Base-by-base conservation (phyloP, 805 yeast species). In the Teunomyces panamensis region DNA sequence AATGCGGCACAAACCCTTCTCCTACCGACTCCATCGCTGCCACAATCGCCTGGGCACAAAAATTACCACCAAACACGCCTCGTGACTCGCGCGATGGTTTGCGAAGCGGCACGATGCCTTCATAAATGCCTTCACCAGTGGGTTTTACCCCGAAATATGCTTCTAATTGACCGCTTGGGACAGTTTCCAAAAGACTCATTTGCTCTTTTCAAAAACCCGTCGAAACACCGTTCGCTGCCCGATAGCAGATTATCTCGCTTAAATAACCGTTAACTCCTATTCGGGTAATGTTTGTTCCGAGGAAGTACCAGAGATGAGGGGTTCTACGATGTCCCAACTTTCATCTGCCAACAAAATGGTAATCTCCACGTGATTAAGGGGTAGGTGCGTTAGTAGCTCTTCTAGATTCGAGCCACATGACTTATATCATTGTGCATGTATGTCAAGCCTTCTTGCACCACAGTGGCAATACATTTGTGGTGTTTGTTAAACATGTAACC, bases 31-130 rank as follows among this genome's bases (percentile, higher is more conserved):
- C 65, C 62, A 71, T 64, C 3, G 72, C 73, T 10, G 67, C 76
- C 28, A 67, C 54, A 9, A 68, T 45, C 1, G 69, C 62, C 50
- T 69, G 74, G 2, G 68, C 62, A 33, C 69, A 58, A 13, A 71
- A 49, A 41, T 68, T 71, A 1, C 76, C 77, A 1, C 75, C 76
- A 46, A 60, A 72, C n/a, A 67, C 69, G n/a, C 74, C 75, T 32
- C 69, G 56, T 10, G 62, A 51, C 16, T 39, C 45, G 5, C 56
- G 49, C 6, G 56, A 53, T 1, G 64, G 62, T 46, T 60, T 60
- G n/a, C 45, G 47, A 24, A 62, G 52, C 5, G 56, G 64, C 1
- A 43, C 37, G 14, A 54, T 16, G 3, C 59, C 59, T 35, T 54
- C 55, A 36, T 46, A 56, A 20, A 42, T 39, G 27, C 10, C 30